Conservation (phyloP, 179 eudicot genomes). For the Spinacia oleracea region DNA sequence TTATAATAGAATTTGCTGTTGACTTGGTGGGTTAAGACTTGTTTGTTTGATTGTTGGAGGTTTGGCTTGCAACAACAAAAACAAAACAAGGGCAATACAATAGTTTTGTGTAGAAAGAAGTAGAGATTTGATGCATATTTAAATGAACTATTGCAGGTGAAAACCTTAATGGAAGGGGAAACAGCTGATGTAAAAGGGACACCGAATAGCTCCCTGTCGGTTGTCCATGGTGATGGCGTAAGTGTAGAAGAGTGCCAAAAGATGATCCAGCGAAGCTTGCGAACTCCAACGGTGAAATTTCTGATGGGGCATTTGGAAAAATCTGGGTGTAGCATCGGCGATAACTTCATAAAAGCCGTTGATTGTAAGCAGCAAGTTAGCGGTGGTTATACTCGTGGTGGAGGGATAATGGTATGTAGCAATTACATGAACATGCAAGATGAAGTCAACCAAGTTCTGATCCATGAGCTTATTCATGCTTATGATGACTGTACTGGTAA, state of each 20-base stretch:
- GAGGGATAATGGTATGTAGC: constrained; percentile 77
- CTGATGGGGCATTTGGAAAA: constrained; percentile 66
- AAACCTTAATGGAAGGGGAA: constrained; percentile 35
- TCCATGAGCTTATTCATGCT: constrained; percentile 91
- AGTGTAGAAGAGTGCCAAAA: constrained; percentile 49
- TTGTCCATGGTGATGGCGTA: constrained; percentile 33
- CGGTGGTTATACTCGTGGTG: constrained; percentile 71
- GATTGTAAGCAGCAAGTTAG: constrained; percentile 43
- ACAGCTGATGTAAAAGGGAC: constrained; percentile 26
- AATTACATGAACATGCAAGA: constrained; percentile 71
- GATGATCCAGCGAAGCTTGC: constrained; percentile 55
- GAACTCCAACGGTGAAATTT: constrained; percentile 80
- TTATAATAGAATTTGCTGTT: background rate
- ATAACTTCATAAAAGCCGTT: constrained; percentile 66
- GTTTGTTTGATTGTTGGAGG: background rate
- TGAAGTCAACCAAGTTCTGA: constrained; percentile 86
- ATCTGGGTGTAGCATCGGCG: constrained; percentile 63
- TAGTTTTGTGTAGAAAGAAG: background rate
- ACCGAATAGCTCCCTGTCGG: constrained; percentile 24
- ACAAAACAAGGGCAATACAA: no score
- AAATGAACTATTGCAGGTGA: background rate
- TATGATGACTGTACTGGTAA: constrained; percentile 90
- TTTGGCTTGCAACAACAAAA: background rate
- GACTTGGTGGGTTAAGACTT: background rate
- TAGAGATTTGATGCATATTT: background rate